phyloP scores from a whole-genome alignment of 371 early-diverging fungal species.

The Chytridium lagenaria region DNA sequence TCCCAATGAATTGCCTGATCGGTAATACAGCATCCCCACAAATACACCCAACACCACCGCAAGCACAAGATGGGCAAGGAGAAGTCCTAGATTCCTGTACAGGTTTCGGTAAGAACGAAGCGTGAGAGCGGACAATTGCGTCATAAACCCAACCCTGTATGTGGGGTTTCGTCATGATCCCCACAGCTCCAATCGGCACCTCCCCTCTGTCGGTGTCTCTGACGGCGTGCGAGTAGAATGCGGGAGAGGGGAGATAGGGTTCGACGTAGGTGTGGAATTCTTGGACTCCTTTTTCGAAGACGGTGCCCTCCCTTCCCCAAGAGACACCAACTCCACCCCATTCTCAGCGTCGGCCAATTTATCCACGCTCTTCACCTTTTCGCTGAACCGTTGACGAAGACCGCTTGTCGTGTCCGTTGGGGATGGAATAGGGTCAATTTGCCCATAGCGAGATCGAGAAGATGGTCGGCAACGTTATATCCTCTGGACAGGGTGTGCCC shows the following conservation, averaged over 20 bases:
- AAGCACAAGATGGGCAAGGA: slow-evolving; percentile 38
- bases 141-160: slow-evolving; percentile 41
- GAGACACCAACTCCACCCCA: too few species aligned
- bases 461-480: slow-evolving; percentile 93
- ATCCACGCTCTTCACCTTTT: too few species aligned
- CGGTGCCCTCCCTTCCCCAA: too few species aligned
- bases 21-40: slow-evolving; percentile 52
- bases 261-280: too few species aligned
- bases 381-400: too few species aligned
- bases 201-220: neutral
- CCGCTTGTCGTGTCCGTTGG: too few species aligned
- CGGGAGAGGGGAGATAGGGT: too few species aligned
- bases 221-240: too few species aligned
- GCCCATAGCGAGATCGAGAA: slow-evolving; percentile 75
- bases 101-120: slow-evolving; percentile 36
- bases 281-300: too few species aligned
- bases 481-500: slow-evolving; percentile 84
- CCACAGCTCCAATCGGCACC: slow-evolving; percentile 1
- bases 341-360: too few species aligned
- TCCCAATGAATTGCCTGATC: slow-evolving; percentile 40
- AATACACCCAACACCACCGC: slow-evolving; percentile 44
- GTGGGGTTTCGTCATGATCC: neutral
- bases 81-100: slow-evolving; percentile 35
- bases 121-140: slow-evolving; percentile 38
- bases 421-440: too few species aligned